Conservation (phyloP, 371 early-diverging fungal genomes). For the Syncephalastrum monosporum region DNA sequence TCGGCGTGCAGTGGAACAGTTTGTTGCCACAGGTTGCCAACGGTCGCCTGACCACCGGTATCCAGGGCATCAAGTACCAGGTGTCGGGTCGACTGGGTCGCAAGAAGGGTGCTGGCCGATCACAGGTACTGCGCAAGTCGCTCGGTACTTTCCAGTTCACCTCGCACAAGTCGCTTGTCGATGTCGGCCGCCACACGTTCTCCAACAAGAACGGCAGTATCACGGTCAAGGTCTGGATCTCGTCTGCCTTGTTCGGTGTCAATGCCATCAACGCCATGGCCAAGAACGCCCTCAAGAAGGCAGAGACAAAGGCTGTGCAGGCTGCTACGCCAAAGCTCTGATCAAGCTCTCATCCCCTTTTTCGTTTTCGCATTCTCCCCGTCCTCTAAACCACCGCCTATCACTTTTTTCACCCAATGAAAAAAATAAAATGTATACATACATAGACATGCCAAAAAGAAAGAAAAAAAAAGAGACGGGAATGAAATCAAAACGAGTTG, state of each 20-base stretch:
- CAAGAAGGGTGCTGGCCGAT: constrained; percentile 45
- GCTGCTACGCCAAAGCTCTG: constrained; percentile 21
- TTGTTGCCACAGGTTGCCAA: constrained; percentile 46
- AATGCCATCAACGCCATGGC: constrained; percentile 25
- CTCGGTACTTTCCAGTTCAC: constrained; percentile 54
- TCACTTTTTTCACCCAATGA: too few relatives aligned
- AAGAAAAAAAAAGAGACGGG: too few relatives aligned
- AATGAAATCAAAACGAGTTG: too few relatives aligned
- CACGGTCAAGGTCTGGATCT: constrained; percentile 56
- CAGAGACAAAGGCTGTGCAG: constrained; percentile 31
- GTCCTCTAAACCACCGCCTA: too few relatives aligned
- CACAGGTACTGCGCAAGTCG: constrained; percentile 44
- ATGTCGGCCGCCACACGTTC: constrained; percentile 53
- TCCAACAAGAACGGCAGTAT: constrained; percentile 53
- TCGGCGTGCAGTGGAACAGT: constrained; percentile 46
- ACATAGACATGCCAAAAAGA: too few relatives aligned
- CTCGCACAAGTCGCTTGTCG: constrained; percentile 45
- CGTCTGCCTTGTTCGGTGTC: constrained; percentile 51
- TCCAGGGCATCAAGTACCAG: constrained; percentile 53
- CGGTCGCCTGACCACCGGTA: constrained; percentile 44
- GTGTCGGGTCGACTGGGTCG: constrained; percentile 52
- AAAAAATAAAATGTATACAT: too few relatives aligned
- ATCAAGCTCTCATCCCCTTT: background rate
- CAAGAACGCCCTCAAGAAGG: constrained; percentile 18
- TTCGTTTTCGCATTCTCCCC: background rate